Evolutionary conservation across 2,329 filamentous ascomycete species (phyloP).

Genomic region (Xylaria sp.): DNA sequence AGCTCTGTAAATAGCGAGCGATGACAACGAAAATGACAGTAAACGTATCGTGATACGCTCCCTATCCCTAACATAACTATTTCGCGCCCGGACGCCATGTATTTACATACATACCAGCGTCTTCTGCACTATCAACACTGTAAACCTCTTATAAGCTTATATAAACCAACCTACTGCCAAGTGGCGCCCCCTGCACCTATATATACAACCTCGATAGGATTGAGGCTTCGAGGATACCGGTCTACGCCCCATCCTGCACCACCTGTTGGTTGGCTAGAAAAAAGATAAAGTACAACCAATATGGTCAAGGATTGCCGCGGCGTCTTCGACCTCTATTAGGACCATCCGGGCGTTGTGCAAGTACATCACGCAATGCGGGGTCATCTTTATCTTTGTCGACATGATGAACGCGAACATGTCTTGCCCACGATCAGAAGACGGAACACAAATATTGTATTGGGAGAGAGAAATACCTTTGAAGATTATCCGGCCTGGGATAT

Average conservation of each 20-base stretch:
- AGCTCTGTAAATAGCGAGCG: constrained; percentile 12
- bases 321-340: constrained; percentile 82
- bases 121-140: constrained; percentile 17
- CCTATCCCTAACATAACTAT: constrained; percentile 42
- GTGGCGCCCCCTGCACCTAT: constrained; percentile 20
- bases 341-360: constrained; percentile 86
- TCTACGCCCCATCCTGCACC: constrained; percentile 7
- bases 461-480: constrained; percentile 76
- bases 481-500: constrained; percentile 94
- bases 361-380: constrained; percentile 79
- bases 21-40: constrained; percentile 23
- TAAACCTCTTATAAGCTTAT: constrained; percentile 19
- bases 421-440: constrained; percentile 52
- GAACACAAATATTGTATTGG: constrained; percentile 17
- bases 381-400: constrained; percentile 91
- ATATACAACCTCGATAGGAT: constrained; percentile 36
- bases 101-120: constrained; percentile 17
- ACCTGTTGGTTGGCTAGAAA: constrained; percentile 30
- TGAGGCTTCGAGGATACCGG: constrained; percentile 18
- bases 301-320: constrained; percentile 61
- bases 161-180: constrained; percentile 21
- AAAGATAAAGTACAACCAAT: constrained; percentile 23
- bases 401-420: constrained; percentile 94
- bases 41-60: constrained; percentile 20
- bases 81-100: constrained; percentile 37